These are phyloP conservation scores for Astragalus membranaceus DNA, from an alignment of 306 rosid genomes.

Conservation along the genomic window DNA sequence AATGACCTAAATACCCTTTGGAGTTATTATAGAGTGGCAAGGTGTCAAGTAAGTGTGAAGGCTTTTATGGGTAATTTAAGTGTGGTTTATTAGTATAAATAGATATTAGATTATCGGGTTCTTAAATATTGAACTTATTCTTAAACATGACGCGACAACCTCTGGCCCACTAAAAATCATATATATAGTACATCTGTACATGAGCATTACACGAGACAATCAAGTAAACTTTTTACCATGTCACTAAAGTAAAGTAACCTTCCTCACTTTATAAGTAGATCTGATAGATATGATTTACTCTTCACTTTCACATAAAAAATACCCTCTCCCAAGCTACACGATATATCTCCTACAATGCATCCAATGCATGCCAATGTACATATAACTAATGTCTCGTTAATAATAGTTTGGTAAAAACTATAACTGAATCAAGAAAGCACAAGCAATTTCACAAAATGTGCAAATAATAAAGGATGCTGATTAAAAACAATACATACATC, in stretches of 20 bases:
- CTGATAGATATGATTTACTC: background rate
- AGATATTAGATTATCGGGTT: no score
- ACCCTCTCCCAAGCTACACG: background rate
- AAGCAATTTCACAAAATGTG: background rate
- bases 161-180: no score
- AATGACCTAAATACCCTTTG: no score
- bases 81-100: no score
- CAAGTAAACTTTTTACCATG: background rate
- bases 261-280: background rate
- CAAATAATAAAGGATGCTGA: background rate
- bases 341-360: background rate
- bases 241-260: background rate
- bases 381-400: background rate
- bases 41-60: no score
- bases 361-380: background rate
- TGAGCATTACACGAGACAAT: no score
- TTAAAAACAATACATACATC: background rate
- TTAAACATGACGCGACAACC: no score
- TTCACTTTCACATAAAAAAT: background rate
- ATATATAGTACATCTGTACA: no score
- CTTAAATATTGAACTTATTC: no score
- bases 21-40: no score
- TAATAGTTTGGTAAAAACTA: slow-evolving; percentile 1
- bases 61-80: no score
- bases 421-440: slow-evolving; percentile 4